phyloP scores from a whole-genome alignment of 1,284 basidiomycete genomes.

The Porodaedalea pini region DNA sequence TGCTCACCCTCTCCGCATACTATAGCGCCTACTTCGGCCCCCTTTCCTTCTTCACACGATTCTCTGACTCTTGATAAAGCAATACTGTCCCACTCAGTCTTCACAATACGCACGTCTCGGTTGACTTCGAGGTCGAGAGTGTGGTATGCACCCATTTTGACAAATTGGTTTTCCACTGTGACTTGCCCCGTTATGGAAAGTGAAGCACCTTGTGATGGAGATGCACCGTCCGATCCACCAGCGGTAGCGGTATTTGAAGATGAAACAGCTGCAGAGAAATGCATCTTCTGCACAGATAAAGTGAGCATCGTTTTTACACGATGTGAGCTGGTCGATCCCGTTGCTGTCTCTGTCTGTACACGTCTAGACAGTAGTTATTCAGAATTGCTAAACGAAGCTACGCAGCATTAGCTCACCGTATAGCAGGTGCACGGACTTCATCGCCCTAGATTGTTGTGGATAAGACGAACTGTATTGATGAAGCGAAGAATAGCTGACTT shows the following conservation, averaged over 20 bases:
- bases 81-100: constrained; percentile 89
- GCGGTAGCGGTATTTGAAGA: constrained; percentile 50
- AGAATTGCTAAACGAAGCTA: too few relatives aligned
- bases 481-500: constrained; percentile 30
- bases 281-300: constrained; percentile 64
- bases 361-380: constrained; percentile 38
- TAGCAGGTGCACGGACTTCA: constrained; percentile 82
- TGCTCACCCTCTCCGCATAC: constrained; percentile 84
- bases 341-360: constrained; percentile 79
- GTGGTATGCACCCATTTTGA: constrained; percentile 93
- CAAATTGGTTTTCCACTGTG: constrained; percentile 86
- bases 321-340: constrained; percentile 91
- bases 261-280: constrained; percentile 29
- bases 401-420: too few relatives aligned
- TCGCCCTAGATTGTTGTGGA: constrained; percentile 61
- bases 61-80: constrained; percentile 83
- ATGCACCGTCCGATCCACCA: constrained; percentile 37
- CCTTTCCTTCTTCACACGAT: constrained; percentile 85
- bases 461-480: constrained; percentile 12
- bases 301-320: constrained; percentile 86
- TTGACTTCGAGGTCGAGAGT: constrained; percentile 93
- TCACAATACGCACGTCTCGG: constrained; percentile 90
- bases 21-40: constrained; percentile 95
- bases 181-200: constrained; percentile 90
- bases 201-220: constrained; percentile 49